phyloP scores from a whole-genome alignment of 1,284 basidiomycete genomes.

The Ustilago vetiveriae region DNA sequence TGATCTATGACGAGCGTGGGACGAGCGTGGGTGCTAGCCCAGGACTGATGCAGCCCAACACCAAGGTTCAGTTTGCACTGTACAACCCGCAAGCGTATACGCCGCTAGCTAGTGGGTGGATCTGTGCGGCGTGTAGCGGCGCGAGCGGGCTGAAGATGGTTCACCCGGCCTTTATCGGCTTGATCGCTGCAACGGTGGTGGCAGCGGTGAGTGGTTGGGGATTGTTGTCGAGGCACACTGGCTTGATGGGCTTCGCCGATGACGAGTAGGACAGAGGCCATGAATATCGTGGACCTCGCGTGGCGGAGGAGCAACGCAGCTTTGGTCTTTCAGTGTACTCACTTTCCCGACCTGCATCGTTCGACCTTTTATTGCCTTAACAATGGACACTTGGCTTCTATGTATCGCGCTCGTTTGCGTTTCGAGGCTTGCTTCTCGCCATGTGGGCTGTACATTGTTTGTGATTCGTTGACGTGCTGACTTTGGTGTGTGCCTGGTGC shows the following conservation, averaged over 20 bases:
- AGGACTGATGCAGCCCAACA: constrained; percentile 61
- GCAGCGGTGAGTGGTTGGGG: constrained; percentile 45
- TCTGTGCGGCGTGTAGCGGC: constrained; percentile 52
- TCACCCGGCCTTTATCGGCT: constrained; percentile 38
- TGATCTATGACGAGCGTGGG: constrained; percentile 63
- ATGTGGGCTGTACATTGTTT: not conserved
- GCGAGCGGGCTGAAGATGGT: constrained; percentile 39
- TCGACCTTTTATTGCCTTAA: no score
- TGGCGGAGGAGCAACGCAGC: not conserved
- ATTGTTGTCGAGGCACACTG: constrained; percentile 23
- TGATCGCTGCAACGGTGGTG: constrained; percentile 41
- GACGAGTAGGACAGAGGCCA: constrained; percentile 10
- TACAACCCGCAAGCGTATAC: constrained; percentile 66
- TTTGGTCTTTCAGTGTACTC: not conserved
- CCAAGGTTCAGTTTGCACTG: constrained; percentile 61
- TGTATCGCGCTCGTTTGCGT: no score
- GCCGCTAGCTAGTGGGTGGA: constrained; percentile 57
- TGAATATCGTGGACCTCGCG: no score
- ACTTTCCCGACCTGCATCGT: no score
- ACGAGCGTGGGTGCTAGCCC: constrained; percentile 34
- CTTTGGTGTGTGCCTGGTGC: no score
- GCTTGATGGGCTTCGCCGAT: constrained; percentile 15
- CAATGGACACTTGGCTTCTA: no score
- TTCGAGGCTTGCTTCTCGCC: no score
- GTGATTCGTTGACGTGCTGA: no score